Conservation (phyloP, 2,329 filamentous ascomycete genomes). For the Diaporthe destruens region DNA sequence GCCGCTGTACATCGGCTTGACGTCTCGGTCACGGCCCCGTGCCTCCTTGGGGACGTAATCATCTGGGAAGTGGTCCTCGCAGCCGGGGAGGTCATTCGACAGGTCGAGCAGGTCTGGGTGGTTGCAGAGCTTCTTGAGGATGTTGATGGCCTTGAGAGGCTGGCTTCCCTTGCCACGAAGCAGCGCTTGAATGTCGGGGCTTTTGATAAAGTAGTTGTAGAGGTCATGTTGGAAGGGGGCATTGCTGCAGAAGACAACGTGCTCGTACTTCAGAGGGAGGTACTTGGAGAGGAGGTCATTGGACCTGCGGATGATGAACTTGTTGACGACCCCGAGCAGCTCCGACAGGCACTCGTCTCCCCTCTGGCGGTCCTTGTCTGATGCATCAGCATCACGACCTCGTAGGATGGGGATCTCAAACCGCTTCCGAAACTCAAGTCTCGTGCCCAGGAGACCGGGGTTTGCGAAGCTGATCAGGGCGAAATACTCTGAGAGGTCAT, state of each 20-base stretch:
- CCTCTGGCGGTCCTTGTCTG: slow-evolving; percentile 82
- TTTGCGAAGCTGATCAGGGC: slow-evolving; percentile 97
- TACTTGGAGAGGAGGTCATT: slow-evolving; percentile 99
- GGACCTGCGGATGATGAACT: slow-evolving; percentile 96
- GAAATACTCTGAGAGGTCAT: slow-evolving; percentile 98
- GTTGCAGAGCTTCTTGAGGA: slow-evolving; percentile 98
- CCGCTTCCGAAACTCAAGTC: slow-evolving; percentile 91
- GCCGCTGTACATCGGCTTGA: slow-evolving; percentile 96
- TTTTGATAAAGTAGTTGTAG: slow-evolving; percentile 98
- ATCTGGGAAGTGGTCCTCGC: slow-evolving; percentile 82
- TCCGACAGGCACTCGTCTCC: slow-evolving; percentile 88
- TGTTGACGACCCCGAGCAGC: slow-evolving; percentile 89
- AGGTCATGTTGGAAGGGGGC: slow-evolving; percentile 92
- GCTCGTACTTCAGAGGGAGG: slow-evolving; percentile 97
- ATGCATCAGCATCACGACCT: slow-evolving; percentile 90
- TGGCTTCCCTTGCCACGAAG: slow-evolving; percentile 95
- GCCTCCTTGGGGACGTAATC: slow-evolving; percentile 91
- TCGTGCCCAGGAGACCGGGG: slow-evolving; percentile 88
- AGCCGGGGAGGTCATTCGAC: slow-evolving; percentile 85
- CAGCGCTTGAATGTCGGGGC: slow-evolving; percentile 92
- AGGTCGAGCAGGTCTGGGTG: slow-evolving; percentile 94
- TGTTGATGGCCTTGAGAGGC: slow-evolving; percentile 94
- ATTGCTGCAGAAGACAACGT: slow-evolving; percentile 97
- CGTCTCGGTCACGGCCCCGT: slow-evolving; percentile 88
- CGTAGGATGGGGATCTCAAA: slow-evolving; percentile 94